Percentiles rank a stretch among this genome's conserved stretches.
phyloP scores from a whole-genome alignment of 768 basidiomycete genomes.

The Xanthoconium stramineum region DNA sequence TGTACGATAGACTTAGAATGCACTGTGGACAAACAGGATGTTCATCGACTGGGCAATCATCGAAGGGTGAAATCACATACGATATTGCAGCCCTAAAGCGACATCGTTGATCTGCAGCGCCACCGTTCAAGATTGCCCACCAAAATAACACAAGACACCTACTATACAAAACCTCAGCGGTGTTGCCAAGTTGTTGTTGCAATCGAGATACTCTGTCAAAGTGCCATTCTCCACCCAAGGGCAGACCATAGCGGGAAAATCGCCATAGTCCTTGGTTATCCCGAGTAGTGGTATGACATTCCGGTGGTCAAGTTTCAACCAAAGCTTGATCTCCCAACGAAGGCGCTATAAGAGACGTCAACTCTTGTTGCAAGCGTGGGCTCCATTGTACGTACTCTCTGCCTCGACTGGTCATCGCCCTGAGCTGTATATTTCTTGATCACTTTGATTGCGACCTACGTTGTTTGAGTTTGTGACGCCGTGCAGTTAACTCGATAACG shows the following conservation, averaged over 20 bases:
- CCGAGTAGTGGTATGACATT: constrained; percentile 33
- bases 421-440: constrained; percentile 21
- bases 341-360: constrained; percentile 13
- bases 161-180: constrained; percentile 17
- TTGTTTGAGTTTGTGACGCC: background rate
- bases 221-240: constrained; percentile 33
- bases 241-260: constrained; percentile 31
- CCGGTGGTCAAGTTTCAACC: constrained; percentile 28
- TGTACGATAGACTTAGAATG: constrained; percentile 22
- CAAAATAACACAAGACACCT: background rate
- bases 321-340: constrained; percentile 30
- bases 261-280: constrained; percentile 26
- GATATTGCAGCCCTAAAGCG: constrained; percentile 26
- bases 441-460: constrained; percentile 25
- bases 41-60: background rate
- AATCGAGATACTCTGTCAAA: constrained; percentile 24
- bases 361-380: background rate
- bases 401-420: constrained; percentile 11
- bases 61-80: constrained; percentile 4
- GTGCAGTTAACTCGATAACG: background rate
- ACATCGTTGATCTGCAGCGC: constrained; percentile 22
- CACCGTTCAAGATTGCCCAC: background rate
- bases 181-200: constrained; percentile 9
- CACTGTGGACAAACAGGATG: constrained; percentile 5
- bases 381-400: constrained; percentile 4